phyloP scores from a whole-genome alignment of 2,329 filamentous ascomycete species.

The Pseudogymnoascus sp. region DNA sequence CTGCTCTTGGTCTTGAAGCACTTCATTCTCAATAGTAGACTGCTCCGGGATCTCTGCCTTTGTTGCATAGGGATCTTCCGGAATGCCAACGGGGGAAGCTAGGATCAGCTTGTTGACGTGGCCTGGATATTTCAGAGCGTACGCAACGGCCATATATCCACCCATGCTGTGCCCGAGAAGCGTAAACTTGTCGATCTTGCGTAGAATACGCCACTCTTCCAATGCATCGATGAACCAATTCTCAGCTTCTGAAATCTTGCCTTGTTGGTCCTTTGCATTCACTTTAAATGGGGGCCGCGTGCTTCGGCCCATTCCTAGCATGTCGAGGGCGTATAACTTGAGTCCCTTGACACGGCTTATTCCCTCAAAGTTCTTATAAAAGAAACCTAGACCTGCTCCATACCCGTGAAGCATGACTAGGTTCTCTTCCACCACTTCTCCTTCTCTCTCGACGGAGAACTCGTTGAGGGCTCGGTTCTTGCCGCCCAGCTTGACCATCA shows the following conservation, averaged over 20 bases:
- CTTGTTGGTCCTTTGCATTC: conserved; percentile 69
- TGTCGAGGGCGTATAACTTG: conserved; percentile 88
- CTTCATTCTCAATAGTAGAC: conserved; percentile 69
- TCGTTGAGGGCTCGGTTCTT: conserved; percentile 87
- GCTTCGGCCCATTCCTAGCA: conserved; percentile 91
- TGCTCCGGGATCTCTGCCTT: conserved; percentile 67
- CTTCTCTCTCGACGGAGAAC: conserved; percentile 78
- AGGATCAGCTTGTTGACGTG: conserved; percentile 93
- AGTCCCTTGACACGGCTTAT: conserved; percentile 72
- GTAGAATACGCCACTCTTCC: conserved; percentile 87
- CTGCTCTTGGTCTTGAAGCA: conserved; percentile 63
- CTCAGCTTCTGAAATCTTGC: conserved; percentile 82
- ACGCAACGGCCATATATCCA: conserved; percentile 90
- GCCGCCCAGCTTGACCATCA: conserved; percentile 75
- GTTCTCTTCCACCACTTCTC: conserved; percentile 72
- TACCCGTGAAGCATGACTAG: conserved; percentile 96
- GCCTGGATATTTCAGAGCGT: conserved; percentile 93
- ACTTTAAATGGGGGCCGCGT: conserved; percentile 78
- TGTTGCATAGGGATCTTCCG: conserved; percentile 87
- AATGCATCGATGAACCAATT: conserved; percentile 93
- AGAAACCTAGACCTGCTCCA: conserved; percentile 91
- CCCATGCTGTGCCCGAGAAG: conserved; percentile 88
- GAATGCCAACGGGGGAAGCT: conserved; percentile 88
- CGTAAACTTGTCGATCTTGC: conserved; percentile 88
- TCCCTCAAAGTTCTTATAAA: conserved; percentile 95